Base-by-base conservation (phyloP, 768 basidiomycete genomes). In the Crassisporium funariophilum region DNA sequence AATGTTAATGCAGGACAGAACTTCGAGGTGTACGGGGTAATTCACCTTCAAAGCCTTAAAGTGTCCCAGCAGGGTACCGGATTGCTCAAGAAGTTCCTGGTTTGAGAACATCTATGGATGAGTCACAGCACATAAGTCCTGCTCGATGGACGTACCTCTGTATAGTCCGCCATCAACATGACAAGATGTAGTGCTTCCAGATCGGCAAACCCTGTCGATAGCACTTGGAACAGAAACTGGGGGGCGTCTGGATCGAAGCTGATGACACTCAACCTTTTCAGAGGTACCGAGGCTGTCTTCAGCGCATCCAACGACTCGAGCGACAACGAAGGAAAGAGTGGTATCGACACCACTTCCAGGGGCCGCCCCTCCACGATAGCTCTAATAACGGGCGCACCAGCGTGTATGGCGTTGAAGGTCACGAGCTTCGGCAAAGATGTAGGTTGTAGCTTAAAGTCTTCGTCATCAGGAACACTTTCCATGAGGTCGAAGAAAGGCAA, bases 121-220 rank as follows among this genome's bases (percentile, higher is more conserved):
- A 21, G 8, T 35, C 21, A 10, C 47, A 21, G n/a, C 39, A 21
- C 4, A 34, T 3, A 12, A 35, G 23, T 31, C 4, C 20, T n/a
- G 48, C 4, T 15, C 15, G 19, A 42, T 15, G 7, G 29, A 68
- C 81, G 55, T 54, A 74, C 81, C 36, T 72, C 65, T 2, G 69
- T 72, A 43, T 77, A 77, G 11, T 74, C 70, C 2, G 76, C 70
- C 52, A 77, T 67, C 16, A 84, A 65, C 36, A 82, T 70, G 8
- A 86, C 81, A 22, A 85, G 64, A 55, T 85, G 82, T 22, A 86
- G 60, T 1, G 82, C 81, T 57, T 86, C 81, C 38, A 86, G 64
- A 24, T 68, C 42, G 0, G 75, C 73, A 4, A 84, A 66, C 4
- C 78, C 70, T 35, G 54, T 48, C 8, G 78, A 71, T 3, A 86